Base-by-base conservation (phyloP, 2,329 filamentous ascomycete genomes). In the Ascochyta lentis region DNA sequence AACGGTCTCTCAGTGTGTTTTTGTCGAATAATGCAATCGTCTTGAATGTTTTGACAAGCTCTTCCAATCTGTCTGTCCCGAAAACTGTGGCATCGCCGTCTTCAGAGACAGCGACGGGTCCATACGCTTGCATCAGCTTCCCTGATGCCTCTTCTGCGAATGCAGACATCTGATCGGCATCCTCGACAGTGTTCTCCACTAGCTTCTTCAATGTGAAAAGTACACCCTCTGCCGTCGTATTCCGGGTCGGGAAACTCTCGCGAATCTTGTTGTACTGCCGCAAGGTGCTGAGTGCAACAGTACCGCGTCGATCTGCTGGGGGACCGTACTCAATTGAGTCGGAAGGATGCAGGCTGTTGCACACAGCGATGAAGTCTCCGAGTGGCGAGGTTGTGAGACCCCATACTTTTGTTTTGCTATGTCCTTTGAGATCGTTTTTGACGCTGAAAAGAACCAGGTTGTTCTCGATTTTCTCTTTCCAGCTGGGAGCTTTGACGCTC, bases 261-360 rank as follows among this genome's bases (percentile, higher is more conserved):
- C 60, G 57, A 10, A 56, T 48, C 43, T 60, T 41, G 33, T 5
- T 69, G 44, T 65, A 63, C n/a, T 56, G 56, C 19, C 47, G 54
- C 15, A 72, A 27, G 2, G 60, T 63, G 47, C 60, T 72, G 10
- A 76, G 61, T n/a, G 51, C 61, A 27, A 84, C 60, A 0, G 67
- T 75, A 1, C 74, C 69, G n/a, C 71, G 69, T 49, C 83, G 78
- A 24, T 81, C 77, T 3, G 78, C 76, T 7, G 76, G 69, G 6
- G 81, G 81, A 0, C 78, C 77, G 64, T 86, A 86, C 56, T 86
- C 82, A 13, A 86, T 73, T 73, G 83, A 81, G 64, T 86, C 81
- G 4, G 79, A 82, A 0, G 84, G 84, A 65, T 87, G 83, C 26
- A 83, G 63, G 2, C 80, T 83, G 42, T 81, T 75, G 51, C 80